phyloP scores from a whole-genome alignment of 2,329 filamentous ascomycete genomes.

The Verticillium isaacii region DNA sequence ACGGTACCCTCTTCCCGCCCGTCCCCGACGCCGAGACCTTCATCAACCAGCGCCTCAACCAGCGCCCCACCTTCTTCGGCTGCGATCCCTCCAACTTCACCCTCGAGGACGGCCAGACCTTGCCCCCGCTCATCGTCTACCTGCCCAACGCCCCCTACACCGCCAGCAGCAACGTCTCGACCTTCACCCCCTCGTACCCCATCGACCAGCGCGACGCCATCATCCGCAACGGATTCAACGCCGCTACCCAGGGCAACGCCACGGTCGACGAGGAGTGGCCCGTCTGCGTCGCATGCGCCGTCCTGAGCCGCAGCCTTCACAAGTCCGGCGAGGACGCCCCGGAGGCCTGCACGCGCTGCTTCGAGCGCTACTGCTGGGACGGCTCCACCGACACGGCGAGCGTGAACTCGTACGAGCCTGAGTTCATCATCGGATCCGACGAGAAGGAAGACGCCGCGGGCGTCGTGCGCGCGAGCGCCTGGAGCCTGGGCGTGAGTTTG shows the following conservation, averaged over 20 bases:
- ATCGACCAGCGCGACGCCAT: conserved; percentile 67
- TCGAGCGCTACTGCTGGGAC: conserved; percentile 86
- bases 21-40: conserved; percentile 54
- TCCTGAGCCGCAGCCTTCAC: conserved; percentile 70
- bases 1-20: conserved; percentile 52
- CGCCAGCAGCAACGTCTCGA: conserved; percentile 71
- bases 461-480: neutral
- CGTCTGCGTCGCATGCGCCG: conserved; percentile 81
- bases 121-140: conserved; percentile 76
- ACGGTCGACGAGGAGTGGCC: conserved; percentile 73
- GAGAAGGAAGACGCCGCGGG: conserved; percentile 7
- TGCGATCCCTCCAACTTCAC: conserved; percentile 49
- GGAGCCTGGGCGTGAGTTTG: conserved; percentile 6
- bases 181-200: conserved; percentile 64
- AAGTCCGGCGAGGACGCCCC: conserved; percentile 68
- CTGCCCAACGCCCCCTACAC: conserved; percentile 81
- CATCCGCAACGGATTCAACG: conserved; percentile 81
- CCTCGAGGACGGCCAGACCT: conserved; percentile 33
- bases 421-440: conserved; percentile 19
- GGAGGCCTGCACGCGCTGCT: conserved; percentile 69
- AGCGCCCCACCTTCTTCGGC: conserved; percentile 58
- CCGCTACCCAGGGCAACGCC: conserved; percentile 77
- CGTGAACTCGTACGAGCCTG: conserved; percentile 22
- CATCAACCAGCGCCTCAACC: conserved; percentile 53
- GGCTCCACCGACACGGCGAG: conserved; percentile 47